Base-by-base conservation (phyloP, 306 rosid species). In the Casuarina cunninghamiana region DNA sequence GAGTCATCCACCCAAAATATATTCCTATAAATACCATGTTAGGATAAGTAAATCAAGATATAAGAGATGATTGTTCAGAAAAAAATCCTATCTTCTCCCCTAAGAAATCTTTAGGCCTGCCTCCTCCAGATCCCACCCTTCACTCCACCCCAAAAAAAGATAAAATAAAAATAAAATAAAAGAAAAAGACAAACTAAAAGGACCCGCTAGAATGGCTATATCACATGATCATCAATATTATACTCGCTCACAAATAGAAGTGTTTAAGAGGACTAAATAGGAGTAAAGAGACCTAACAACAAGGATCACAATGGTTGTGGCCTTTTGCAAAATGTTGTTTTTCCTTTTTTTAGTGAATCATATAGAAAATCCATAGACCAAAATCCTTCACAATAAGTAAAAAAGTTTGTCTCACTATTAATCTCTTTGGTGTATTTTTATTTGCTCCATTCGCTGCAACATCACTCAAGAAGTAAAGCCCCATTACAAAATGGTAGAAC, bases 1-100 rank as follows among this genome's bases (percentile, higher is more conserved):
- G 97, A 76, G 91, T 93, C 81, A 90, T 83, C 98, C 97, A 93
- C 81, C 96, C 89, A 74, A 88, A 93, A 78, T 44, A 82, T 85
- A 93, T 74, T 21, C 26, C 26, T 21, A 21, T 21, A 21, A 21
- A 21, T 21, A 21, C 26, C 26, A 21, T 21, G 26, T 21, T 21
- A 21, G 26, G 26, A 21, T 21, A 21, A 21, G 26, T 21, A 21
- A 21, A 65, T 51, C 53, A n/a, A 8, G 66, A 53, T 10, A 37
- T 8, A 16, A 38, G 50, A 3, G 53, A 45, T 43, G 10, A 6
- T 15, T 6, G 49, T 39, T 38, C 26, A 6, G n/a, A 54, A 51
- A 50, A 50, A 73, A 38, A 21, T 39, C 16, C 41, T 38, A 38
- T 11, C 9, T 66, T 66, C 35, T 45, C 41, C 10, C 71, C 46